A percentile compares a stretch with the other conserved stretches of the same genome.
Conservation (phyloP, 1,284 basidiomycete genomes). For the Cryptococcus floricola region DNA sequence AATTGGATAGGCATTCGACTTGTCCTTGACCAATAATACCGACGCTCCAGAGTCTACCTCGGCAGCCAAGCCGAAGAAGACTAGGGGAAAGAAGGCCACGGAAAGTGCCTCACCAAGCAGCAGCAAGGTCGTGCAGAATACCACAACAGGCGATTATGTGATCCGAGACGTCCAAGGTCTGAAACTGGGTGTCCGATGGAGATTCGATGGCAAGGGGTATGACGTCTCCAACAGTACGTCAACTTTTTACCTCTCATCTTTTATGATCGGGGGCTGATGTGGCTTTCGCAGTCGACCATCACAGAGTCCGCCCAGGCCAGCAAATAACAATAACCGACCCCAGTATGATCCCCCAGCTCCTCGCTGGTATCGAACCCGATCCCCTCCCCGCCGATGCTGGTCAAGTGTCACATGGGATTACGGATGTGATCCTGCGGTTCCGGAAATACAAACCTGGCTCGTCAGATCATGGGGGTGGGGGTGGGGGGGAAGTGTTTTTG, state of each 20-base stretch:
- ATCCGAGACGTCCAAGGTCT: conserved; percentile 73
- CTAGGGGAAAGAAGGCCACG: conserved; percentile 32
- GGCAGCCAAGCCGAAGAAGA: too few relatives aligned
- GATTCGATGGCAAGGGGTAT: conserved; percentile 78
- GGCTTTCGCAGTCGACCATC: conserved; percentile 61
- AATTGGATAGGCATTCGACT: conserved; percentile 53
- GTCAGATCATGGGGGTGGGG: background rate
- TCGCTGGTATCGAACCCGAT: conserved; percentile 46
- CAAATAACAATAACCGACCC: conserved; percentile 72
- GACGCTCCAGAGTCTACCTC: conserved; percentile 54
- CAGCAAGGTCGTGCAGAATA: conserved; percentile 60
- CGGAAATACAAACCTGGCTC: background rate
- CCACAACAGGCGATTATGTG: conserved; percentile 62
- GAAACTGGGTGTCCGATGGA: conserved; percentile 66
- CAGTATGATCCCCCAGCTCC: conserved; percentile 50
- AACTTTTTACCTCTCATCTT: background rate
- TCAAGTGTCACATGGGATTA: conserved; percentile 7
- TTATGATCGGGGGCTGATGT: background rate
- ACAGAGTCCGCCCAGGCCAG: conserved; percentile 72
- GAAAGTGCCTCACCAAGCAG: conserved; percentile 62
- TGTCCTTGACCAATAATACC: conserved; percentile 55
- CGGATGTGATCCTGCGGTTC: conserved; percentile 34
- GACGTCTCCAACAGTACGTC: conserved; percentile 74
- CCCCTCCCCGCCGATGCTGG: conserved; percentile 25
- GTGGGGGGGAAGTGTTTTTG: conserved; percentile 39